phyloP scores from a whole-genome alignment of 2,329 filamentous ascomycete genomes.

The Alternaria burnsii region DNA sequence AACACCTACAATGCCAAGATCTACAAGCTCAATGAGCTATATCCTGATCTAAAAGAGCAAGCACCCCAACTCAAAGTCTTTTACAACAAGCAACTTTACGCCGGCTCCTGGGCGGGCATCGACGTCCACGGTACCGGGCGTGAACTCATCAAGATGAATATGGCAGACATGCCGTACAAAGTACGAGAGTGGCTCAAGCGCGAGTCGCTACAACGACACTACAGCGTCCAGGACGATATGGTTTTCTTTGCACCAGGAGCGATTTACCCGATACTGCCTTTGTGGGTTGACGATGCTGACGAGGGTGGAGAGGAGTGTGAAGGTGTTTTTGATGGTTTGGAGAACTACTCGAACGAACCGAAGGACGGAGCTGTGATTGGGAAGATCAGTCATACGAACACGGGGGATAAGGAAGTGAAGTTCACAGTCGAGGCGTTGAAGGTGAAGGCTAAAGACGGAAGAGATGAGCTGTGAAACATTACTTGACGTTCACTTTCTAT shows the following conservation, averaged over 20 bases:
- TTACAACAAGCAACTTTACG: conserved; percentile 53
- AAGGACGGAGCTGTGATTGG: conserved; percentile 44
- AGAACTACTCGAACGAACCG: conserved; percentile 40
- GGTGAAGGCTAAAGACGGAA: conserved; percentile 26
- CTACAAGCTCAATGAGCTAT: conserved; percentile 45
- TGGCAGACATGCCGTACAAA: conserved; percentile 55
- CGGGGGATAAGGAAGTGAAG: conserved; percentile 39
- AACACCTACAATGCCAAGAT: conserved; percentile 37
- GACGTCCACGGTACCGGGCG: conserved; percentile 63
- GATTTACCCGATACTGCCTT: conserved; percentile 59
- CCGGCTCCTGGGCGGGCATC: conserved; percentile 62
- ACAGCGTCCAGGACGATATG: conserved; percentile 54
- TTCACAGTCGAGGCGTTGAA: conserved; percentile 44
- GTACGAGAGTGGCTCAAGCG: conserved; percentile 59
- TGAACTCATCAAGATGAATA: conserved; percentile 59
- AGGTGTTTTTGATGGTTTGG: conserved; percentile 46
- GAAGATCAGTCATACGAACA: conserved; percentile 34
- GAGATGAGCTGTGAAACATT: conserved; percentile 36
- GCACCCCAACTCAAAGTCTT: conserved; percentile 50
- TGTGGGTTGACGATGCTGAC: conserved; percentile 57
- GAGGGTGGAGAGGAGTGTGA: conserved; percentile 53
- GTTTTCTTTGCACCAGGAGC: conserved; percentile 64
- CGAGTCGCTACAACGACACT: conserved; percentile 52
- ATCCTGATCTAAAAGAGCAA: conserved; percentile 41
- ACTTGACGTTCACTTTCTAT: not conserved